phyloP scores from a whole-genome alignment of 306 rosid genomes.

The Fragaria nilgerrensis region DNA sequence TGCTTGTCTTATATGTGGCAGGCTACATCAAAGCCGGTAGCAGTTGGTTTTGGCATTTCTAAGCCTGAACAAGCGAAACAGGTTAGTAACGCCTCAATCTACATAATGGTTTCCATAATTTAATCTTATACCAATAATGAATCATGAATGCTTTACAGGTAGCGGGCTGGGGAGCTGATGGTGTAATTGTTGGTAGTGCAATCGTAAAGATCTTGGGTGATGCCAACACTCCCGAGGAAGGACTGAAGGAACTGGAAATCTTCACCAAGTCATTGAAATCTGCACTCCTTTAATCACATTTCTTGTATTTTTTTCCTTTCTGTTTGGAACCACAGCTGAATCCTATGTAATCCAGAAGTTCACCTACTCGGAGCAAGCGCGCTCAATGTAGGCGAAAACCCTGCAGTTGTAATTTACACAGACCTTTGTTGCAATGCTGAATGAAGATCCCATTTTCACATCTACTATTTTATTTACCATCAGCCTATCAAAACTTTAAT shows the following conservation, averaged over 20 bases:
- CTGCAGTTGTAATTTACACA: background rate
- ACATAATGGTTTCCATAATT: background rate
- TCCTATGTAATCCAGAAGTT: background rate
- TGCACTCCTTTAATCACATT: constrained; percentile 46
- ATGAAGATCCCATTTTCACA: background rate
- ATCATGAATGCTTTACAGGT: constrained; percentile 44
- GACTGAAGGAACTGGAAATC: constrained; percentile 65
- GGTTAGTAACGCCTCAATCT: constrained; percentile 36
- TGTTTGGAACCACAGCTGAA: background rate
- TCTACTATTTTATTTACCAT: background rate
- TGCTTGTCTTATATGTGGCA: constrained; percentile 23
- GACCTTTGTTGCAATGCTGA: background rate
- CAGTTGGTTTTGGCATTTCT: constrained; percentile 96
- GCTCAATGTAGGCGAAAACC: background rate
- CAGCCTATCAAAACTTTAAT: background rate
- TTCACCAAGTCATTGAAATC: constrained; percentile 57
- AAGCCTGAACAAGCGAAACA: constrained; percentile 80
- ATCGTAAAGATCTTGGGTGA: constrained; percentile 81
- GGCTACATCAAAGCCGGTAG: constrained; percentile 83
- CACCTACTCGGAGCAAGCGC: background rate
- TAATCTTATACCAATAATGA: background rate
- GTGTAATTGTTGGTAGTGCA: constrained; percentile 93
- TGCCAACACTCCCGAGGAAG: constrained; percentile 76
- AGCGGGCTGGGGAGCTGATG: constrained; percentile 93
- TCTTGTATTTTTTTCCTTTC: background rate